Conservation (phyloP, 2,329 filamentous ascomycete species). For the Magnaporthiopsis poae region DNA sequence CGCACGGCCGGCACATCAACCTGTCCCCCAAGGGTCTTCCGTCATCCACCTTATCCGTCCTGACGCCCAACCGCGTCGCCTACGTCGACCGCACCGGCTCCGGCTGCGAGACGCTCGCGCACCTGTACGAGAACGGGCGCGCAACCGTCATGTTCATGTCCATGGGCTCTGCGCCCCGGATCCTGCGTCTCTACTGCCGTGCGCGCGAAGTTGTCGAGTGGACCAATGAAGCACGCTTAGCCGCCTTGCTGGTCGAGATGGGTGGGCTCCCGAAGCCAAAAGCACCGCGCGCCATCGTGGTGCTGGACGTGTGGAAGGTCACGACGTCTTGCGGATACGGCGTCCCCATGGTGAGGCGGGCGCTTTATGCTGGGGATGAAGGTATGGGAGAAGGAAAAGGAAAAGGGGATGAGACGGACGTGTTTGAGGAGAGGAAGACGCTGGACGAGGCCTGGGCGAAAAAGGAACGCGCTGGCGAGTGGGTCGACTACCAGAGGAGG, state of each 20-base stretch:
- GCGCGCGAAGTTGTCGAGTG: constrained; percentile 48
- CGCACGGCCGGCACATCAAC: constrained; percentile 60
- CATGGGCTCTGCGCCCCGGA: constrained; percentile 48
- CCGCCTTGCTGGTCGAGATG: constrained; percentile 34
- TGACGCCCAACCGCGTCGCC: constrained; percentile 48
- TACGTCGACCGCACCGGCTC: constrained; percentile 69
- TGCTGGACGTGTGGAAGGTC: constrained; percentile 53
- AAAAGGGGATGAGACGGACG: constrained; percentile 25
- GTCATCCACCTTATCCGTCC: constrained; percentile 50
- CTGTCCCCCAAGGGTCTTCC: constrained; percentile 65
- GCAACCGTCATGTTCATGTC: constrained; percentile 27
- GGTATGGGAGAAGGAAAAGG: constrained; percentile 10
- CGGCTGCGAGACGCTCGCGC: constrained; percentile 65
- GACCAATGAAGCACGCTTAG: constrained; percentile 35
- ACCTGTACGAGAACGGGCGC: constrained; percentile 32
- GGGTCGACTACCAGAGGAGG: constrained; percentile 20
- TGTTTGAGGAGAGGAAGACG: constrained; percentile 46
- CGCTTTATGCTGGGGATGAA: constrained; percentile 21
- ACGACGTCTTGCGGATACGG: constrained; percentile 60
- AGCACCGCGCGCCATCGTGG: constrained; percentile 50
- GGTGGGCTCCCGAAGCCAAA: constrained; percentile 22
- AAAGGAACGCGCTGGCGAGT: constrained; percentile 36
- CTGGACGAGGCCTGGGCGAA: constrained; percentile 42
- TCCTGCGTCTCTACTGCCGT: constrained; percentile 54
- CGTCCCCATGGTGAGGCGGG: constrained; percentile 43